Evolutionary conservation across 768 basidiomycete genomes (phyloP).

Genomic region (Ephemerocybe angulata): DNA sequence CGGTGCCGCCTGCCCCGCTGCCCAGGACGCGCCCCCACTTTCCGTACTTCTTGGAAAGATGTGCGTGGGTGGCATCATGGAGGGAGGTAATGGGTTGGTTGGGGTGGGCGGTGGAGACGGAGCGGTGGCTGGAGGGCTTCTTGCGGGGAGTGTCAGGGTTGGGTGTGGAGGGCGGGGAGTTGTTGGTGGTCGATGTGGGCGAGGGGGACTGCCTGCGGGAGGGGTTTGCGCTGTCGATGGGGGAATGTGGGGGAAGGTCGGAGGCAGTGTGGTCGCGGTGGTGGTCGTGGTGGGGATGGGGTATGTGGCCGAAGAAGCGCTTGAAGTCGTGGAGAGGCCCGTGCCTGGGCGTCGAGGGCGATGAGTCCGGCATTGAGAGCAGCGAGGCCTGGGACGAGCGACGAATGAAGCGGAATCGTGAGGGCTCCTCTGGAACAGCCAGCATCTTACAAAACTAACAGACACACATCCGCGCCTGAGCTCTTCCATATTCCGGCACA

Average conservation of each 20-base stretch:
- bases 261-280: slow-evolving; percentile 22
- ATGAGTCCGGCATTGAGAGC: slow-evolving; percentile 13
- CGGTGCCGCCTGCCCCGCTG: slow-evolving; percentile 97
- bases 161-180: slow-evolving; percentile 21
- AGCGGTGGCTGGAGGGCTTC: slow-evolving; percentile 17
- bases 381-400: slow-evolving; percentile 21
- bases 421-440: slow-evolving; percentile 1
- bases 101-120: slow-evolving; percentile 19
- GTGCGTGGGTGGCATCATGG: slow-evolving; percentile 81
- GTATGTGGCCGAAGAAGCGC: slow-evolving; percentile 91
- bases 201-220: slow-evolving; percentile 39
- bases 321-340: slow-evolving; percentile 90
- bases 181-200: slow-evolving; percentile 20
- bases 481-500: background rate
- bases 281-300: slow-evolving; percentile 43
- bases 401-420: slow-evolving; percentile 21
- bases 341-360: slow-evolving; percentile 36
- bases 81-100: slow-evolving; percentile 52
- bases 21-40: slow-evolving; percentile 97
- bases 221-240: slow-evolving; percentile 30
- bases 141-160: slow-evolving; percentile 19
- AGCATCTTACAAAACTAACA: background rate
- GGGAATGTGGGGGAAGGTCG: slow-evolving; percentile 14
- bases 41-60: slow-evolving; percentile 97
- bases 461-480: background rate